Conservation (phyloP, 2,329 filamentous ascomycete species). For the Monosporascus sp. region DNA sequence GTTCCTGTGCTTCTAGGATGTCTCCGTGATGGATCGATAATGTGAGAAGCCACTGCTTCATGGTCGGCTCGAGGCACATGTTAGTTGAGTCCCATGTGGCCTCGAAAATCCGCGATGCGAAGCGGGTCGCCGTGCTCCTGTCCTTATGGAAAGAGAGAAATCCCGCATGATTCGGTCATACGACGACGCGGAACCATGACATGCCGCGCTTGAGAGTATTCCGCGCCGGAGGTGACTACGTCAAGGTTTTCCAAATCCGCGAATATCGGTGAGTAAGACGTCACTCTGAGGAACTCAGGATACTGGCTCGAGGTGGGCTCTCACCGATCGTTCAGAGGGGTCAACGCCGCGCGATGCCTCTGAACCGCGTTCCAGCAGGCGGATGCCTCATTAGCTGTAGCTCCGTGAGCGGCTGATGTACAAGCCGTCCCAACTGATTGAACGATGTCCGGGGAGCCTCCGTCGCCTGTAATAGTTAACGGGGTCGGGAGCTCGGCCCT, state of each 20-base stretch:
- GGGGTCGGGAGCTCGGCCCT: conserved; percentile 17
- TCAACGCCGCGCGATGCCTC: conserved; percentile 25
- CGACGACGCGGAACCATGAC: conserved; percentile 25
- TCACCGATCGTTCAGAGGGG: conserved; percentile 20
- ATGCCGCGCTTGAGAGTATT: conserved; percentile 17
- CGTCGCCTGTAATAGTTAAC: conserved; percentile 12
- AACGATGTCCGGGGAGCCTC: conserved; percentile 7
- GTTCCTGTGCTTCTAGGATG: conserved; percentile 24
- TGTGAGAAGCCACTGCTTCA: conserved; percentile 28
- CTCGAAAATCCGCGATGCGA: conserved; percentile 25
- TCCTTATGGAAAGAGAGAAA: conserved; percentile 28
- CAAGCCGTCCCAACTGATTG: conserved; percentile 18
- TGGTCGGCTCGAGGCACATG: conserved; percentile 23
- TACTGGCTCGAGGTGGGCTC: conserved; percentile 14
- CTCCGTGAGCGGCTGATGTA: conserved; percentile 1
- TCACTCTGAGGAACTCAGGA: conserved; percentile 26
- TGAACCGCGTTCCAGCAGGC: conserved; percentile 10
- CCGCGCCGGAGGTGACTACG: conserved; percentile 18
- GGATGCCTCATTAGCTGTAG: not conserved
- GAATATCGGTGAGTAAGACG: conserved; percentile 26
- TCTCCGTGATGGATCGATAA: conserved; percentile 23
- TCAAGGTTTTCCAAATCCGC: conserved; percentile 24
- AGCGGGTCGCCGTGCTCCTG: conserved; percentile 21
- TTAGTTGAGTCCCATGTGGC: conserved; percentile 21
- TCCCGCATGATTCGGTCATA: conserved; percentile 25